phyloP scores from a whole-genome alignment of 1,284 basidiomycete species.

The Phlebopus sp. region DNA sequence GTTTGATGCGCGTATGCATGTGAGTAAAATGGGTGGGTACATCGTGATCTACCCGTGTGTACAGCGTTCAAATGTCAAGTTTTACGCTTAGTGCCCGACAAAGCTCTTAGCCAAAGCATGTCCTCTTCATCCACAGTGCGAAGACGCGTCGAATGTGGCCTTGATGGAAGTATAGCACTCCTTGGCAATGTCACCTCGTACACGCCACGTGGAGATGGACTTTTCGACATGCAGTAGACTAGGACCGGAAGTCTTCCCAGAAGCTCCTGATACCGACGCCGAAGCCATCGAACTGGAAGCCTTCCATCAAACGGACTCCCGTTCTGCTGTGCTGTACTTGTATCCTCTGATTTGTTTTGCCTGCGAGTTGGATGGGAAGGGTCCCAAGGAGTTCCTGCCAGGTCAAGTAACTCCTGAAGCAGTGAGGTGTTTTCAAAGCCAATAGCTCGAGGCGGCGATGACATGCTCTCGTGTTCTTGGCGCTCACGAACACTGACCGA shows the following conservation, averaged over 20 bases:
- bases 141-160: slow-evolving; percentile 18
- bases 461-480: slow-evolving; percentile 5
- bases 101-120: slow-evolving; percentile 33
- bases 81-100: slow-evolving; percentile 2
- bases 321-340: not conserved
- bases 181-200: slow-evolving; percentile 34
- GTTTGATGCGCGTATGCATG: not conserved
- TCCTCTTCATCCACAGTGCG: slow-evolving; percentile 30
- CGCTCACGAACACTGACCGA: slow-evolving; percentile 11
- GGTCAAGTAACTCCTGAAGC: slow-evolving; percentile 45
- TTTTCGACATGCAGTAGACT: slow-evolving; percentile 29
- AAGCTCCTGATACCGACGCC: slow-evolving; percentile 61
- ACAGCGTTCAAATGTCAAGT: too few species aligned
- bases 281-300: slow-evolving; percentile 58
- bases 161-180: slow-evolving; percentile 25
- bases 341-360: slow-evolving; percentile 4
- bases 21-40: not conserved
- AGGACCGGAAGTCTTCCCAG: slow-evolving; percentile 57
- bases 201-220: not conserved
- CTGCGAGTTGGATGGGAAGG: slow-evolving; percentile 8
- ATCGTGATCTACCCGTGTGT: not conserved
- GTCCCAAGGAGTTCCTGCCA: slow-evolving; percentile 38
- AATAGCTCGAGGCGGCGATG: slow-evolving; percentile 29
- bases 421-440: slow-evolving; percentile 46
- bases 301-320: slow-evolving; percentile 18